phyloP scores from a whole-genome alignment of 352 stramenopile genomes.

The Phytophthora fragariaefolia region DNA sequence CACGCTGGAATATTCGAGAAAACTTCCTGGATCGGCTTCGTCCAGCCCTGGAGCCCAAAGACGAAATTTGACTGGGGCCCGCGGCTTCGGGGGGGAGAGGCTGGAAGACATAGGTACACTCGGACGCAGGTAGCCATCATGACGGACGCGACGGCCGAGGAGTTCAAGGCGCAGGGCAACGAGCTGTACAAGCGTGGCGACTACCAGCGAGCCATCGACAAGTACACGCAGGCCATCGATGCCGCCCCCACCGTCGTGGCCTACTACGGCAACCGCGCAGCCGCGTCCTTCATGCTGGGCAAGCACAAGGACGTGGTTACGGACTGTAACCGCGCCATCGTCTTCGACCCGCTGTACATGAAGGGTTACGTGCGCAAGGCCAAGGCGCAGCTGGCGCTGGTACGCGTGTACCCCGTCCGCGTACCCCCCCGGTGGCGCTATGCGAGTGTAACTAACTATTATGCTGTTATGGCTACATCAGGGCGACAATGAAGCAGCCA shows the following conservation, averaged over 20 bases:
- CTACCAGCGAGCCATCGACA: slow-evolving; percentile 89
- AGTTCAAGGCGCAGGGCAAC: slow-evolving; percentile 90
- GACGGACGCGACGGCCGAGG: slow-evolving; percentile 68
- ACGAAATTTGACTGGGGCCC: slow-evolving; percentile 37
- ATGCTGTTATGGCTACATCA: slow-evolving; percentile 26
- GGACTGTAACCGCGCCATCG: slow-evolving; percentile 91
- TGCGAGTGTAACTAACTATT: too few relatives aligned
- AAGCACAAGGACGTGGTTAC: slow-evolving; percentile 91
- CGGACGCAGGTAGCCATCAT: slow-evolving; percentile 29
- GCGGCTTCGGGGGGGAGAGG: slow-evolving; percentile 10
- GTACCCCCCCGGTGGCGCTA: too few relatives aligned
- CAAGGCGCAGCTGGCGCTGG: slow-evolving; percentile 84
- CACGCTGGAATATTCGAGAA: slow-evolving; percentile 42
- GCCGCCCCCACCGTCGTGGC: slow-evolving; percentile 81
- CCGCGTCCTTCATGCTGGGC: slow-evolving; percentile 91
- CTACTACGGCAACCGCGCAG: slow-evolving; percentile 92
- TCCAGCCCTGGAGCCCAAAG: slow-evolving; percentile 14
- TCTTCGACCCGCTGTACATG: slow-evolving; percentile 90
- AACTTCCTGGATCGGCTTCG: slow-evolving; percentile 14
- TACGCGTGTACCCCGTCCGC: slow-evolving; percentile 43
- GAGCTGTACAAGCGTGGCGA: slow-evolving; percentile 93
- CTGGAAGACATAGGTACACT: too few relatives aligned
- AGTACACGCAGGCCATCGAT: slow-evolving; percentile 93
- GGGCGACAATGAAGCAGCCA: slow-evolving; percentile 70
- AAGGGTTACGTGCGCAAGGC: slow-evolving; percentile 93